Conservation (phyloP, 2,329 filamentous ascomycete genomes). For the Podosphaera fusca region DNA sequence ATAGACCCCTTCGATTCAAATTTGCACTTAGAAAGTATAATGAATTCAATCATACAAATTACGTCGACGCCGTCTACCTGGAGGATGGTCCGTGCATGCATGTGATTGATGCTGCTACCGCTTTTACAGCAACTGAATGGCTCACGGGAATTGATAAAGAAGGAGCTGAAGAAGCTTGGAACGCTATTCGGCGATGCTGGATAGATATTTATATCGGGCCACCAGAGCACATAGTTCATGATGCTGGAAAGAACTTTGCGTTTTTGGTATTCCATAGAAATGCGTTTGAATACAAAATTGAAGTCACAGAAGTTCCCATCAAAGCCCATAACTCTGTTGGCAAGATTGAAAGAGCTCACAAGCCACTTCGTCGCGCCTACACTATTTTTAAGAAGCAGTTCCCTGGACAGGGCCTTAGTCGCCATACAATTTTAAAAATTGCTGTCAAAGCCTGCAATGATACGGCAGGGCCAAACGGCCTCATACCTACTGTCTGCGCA, state of each 20-base stretch:
- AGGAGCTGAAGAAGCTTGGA: background rate
- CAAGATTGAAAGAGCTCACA: background rate
- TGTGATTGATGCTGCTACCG: background rate
- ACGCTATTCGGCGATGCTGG: background rate
- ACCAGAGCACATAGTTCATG: background rate
- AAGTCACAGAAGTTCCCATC: background rate
- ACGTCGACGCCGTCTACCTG: background rate
- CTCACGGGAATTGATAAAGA: background rate
- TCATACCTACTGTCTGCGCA: background rate
- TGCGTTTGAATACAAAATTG: background rate
- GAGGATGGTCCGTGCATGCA: background rate
- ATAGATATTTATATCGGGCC: background rate
- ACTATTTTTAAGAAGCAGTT: background rate
- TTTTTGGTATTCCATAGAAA: background rate
- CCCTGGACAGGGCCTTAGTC: background rate
- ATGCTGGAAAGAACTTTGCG: slow-evolving; percentile 2
- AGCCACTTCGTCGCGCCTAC: background rate
- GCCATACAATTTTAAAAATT: background rate
- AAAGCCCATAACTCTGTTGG: background rate
- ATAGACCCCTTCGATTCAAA: background rate
- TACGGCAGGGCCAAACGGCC: background rate
- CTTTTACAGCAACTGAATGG: background rate
- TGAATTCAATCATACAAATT: background rate
- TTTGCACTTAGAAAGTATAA: background rate
- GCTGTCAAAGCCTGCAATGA: background rate